These are phyloP conservation scores for Cyclotella atomus DNA, from an alignment of 108 stramenopile species.

Conservation along the genomic window DNA sequence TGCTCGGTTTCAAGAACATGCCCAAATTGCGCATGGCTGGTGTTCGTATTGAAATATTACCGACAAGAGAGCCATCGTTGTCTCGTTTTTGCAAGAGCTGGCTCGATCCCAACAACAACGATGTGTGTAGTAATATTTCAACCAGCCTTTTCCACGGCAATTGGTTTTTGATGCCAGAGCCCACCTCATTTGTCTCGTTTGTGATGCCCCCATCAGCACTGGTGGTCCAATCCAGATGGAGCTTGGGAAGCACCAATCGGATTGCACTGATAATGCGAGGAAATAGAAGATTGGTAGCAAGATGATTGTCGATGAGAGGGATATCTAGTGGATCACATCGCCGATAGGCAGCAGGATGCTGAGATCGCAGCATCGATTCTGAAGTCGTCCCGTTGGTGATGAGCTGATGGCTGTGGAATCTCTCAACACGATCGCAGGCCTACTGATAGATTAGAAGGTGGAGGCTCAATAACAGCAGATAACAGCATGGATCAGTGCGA, in stretches of 20 bases:
- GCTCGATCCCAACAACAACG: constrained; percentile 41
- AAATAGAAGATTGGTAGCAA: constrained; percentile 31
- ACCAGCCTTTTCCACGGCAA: constrained; percentile 27
- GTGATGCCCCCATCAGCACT: background rate
- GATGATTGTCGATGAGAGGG: constrained; percentile 48
- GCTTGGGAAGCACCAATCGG: constrained; percentile 29
- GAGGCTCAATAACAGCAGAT: too few relatives aligned
- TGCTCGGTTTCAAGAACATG: constrained; percentile 25
- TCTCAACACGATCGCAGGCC: background rate
- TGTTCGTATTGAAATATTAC: constrained; percentile 28
- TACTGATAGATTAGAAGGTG: too few relatives aligned
- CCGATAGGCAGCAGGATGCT: constrained; percentile 6
- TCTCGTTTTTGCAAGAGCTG: constrained; percentile 2
- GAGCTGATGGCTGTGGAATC: too few relatives aligned
- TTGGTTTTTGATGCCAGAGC: background rate
- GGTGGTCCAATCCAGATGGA: constrained; percentile 49
- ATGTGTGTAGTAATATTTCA: constrained; percentile 30
- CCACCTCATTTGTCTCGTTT: background rate
- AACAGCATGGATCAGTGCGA: too few relatives aligned
- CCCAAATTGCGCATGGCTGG: constrained; percentile 51
- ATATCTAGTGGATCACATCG: constrained; percentile 53
- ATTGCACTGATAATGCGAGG: constrained; percentile 45
- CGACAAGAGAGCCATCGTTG: background rate
- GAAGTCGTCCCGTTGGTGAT: too few relatives aligned
- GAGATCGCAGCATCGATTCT: too few relatives aligned